phyloP scores from a whole-genome alignment of 2,329 filamentous ascomycete genomes.

The Diaporthe batatas region DNA sequence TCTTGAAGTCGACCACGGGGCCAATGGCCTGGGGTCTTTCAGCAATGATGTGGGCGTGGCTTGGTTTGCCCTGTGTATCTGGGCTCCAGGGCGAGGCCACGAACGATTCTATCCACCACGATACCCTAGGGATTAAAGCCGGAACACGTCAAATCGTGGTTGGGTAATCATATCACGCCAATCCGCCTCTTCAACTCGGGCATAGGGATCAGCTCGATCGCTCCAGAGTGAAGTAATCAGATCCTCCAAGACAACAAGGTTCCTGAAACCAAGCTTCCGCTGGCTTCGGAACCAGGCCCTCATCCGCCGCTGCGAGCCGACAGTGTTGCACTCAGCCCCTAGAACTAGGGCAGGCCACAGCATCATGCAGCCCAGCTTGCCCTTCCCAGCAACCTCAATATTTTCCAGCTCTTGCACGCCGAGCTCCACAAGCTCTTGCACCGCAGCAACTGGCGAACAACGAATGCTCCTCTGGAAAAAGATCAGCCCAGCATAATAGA shows the following conservation, averaged over 20 bases:
- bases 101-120: background rate
- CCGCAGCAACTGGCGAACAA: background rate
- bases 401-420: conserved; percentile 14
- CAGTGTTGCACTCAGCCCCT: conserved; percentile 51
- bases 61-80: background rate
- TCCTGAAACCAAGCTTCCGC: conserved; percentile 52
- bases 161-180: conserved; percentile 23
- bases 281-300: conserved; percentile 50
- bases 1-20: background rate
- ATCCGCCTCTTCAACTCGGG: background rate
- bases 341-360: conserved; percentile 54
- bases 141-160: conserved; percentile 19
- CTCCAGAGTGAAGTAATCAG: conserved; percentile 25
- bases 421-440: conserved; percentile 18
- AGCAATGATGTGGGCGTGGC: background rate
- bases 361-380: conserved; percentile 49
- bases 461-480: conserved; percentile 26
- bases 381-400: background rate
- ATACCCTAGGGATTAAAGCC: conserved; percentile 8
- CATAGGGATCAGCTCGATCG: background rate
- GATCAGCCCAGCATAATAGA: conserved; percentile 19
- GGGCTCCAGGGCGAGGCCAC: background rate
- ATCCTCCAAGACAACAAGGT: conserved; percentile 50
- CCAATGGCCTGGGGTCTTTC: background rate
- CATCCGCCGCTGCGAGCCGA: conserved; percentile 49